A percentile compares a stretch with the other conserved stretches of the same genome.
Conservation (phyloP, 208 protist species). For the Trypanosoma lewisi region DNA sequence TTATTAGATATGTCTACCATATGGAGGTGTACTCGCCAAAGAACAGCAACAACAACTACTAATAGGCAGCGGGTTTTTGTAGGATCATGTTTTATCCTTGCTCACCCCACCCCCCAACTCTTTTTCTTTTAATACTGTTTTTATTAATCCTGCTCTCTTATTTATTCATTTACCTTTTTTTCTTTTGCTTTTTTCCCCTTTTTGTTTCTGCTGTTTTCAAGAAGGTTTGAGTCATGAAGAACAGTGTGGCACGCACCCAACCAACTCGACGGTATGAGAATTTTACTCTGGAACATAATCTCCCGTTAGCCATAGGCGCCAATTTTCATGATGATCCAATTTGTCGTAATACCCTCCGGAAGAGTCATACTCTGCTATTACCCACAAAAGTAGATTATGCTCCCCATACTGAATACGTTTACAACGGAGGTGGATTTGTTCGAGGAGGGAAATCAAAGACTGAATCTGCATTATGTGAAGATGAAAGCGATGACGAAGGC, state of each 20-base stretch:
- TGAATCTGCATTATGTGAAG: constrained; percentile 7
- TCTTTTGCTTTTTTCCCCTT: constrained; percentile 17
- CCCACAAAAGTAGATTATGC: constrained; percentile 52
- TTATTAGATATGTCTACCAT: too few relatives aligned
- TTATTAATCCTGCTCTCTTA: too few relatives aligned
- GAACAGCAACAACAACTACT: too few relatives aligned
- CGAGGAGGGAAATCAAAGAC: constrained; percentile 1
- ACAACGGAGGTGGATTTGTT: constrained; percentile 39
- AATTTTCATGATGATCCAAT: constrained; percentile 92
- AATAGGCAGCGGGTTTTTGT: too few relatives aligned
- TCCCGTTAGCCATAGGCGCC: constrained; percentile 74
- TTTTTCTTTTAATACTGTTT: too few relatives aligned
- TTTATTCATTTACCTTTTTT: constrained; percentile 8
- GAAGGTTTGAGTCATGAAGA: constrained; percentile 52
- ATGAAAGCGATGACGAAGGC: constrained; percentile 26
- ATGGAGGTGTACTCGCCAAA: too few relatives aligned
- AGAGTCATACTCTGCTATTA: constrained; percentile 77
- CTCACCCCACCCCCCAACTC: too few relatives aligned
- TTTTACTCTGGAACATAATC: constrained; percentile 61
- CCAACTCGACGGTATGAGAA: constrained; percentile 57
- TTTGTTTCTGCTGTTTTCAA: constrained; percentile 20
- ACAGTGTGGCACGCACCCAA: constrained; percentile 69
- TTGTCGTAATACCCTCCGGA: constrained; percentile 69
- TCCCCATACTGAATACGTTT: constrained; percentile 82
- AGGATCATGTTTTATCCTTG: too few relatives aligned